Percentiles rank a stretch among this genome's conserved stretches.
phyloP scores from a whole-genome alignment of 257 asterid genomes.

The Euphrasia confusa region DNA sequence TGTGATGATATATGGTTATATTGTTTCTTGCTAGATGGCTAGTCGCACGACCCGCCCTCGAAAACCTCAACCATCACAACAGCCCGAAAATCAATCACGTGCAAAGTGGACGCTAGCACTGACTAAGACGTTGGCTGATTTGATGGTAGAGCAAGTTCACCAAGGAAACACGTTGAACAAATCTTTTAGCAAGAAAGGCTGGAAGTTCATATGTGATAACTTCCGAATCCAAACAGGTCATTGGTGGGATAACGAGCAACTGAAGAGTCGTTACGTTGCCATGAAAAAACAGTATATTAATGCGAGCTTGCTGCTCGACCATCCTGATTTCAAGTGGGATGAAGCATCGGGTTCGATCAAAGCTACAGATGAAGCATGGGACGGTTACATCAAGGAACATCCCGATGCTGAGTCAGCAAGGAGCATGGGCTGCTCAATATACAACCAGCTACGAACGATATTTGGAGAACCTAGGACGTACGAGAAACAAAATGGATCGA shows the following conservation, averaged over 20 bases:
- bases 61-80: slow-evolving; percentile 37
- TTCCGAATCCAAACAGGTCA: slow-evolving; percentile 64
- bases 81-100: slow-evolving; percentile 58
- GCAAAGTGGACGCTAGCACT: slow-evolving; percentile 73
- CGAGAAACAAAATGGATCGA: slow-evolving; percentile 33
- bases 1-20: not conserved
- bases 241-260: slow-evolving; percentile 71
- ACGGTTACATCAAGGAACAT: slow-evolving; percentile 61
- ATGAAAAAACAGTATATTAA: slow-evolving; percentile 59
- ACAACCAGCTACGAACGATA: slow-evolving; percentile 47
- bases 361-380: slow-evolving; percentile 77
- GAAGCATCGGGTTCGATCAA: slow-evolving; percentile 51
- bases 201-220: slow-evolving; percentile 66
- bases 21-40: slow-evolving; percentile 45
- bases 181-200: slow-evolving; percentile 68
- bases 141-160: slow-evolving; percentile 65
- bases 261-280: slow-evolving; percentile 61
- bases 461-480: slow-evolving; percentile 41
- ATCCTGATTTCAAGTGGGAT: slow-evolving; percentile 58
- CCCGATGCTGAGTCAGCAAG: slow-evolving; percentile 73
- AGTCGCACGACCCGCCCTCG: slow-evolving; percentile 54
- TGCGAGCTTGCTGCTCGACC: slow-evolving; percentile 44
- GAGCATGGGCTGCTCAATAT: slow-evolving; percentile 56
- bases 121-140: slow-evolving; percentile 51
- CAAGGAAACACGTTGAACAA: slow-evolving; percentile 52